phyloP scores from a whole-genome alignment of 2,329 filamentous ascomycete genomes.

The Mycogone perniciosa region DNA sequence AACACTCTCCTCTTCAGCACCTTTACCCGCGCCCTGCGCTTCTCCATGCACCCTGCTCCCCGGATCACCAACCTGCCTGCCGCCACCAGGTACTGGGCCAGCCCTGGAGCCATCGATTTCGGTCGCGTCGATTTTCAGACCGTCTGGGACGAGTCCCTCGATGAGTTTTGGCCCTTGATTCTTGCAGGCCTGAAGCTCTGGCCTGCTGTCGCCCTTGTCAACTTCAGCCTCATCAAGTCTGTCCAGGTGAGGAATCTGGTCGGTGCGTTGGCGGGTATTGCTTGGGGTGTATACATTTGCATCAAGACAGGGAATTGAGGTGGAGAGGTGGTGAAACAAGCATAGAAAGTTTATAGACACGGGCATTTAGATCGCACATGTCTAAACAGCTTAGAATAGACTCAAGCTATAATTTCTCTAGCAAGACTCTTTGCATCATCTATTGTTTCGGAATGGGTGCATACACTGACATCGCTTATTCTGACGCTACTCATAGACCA shows the following conservation, averaged over 20 bases:
- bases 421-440: not conserved
- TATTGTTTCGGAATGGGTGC: too few relatives aligned
- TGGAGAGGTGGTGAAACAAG: not conserved
- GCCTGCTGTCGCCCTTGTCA: conserved; percentile 62
- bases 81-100: conserved; percentile 30
- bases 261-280: conserved; percentile 64
- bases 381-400: not conserved
- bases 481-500: not conserved
- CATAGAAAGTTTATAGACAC: not conserved
- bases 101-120: conserved; percentile 38
- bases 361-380: too few relatives aligned
- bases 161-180: conserved; percentile 60
- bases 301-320: conserved; percentile 41
- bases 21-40: conserved; percentile 51
- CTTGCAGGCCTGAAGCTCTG: conserved; percentile 63
- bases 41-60: conserved; percentile 39
- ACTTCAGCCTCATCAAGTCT: conserved; percentile 63
- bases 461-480: not conserved
- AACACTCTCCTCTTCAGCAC: conserved; percentile 61
- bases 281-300: conserved; percentile 71
- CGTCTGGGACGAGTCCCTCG: conserved; percentile 37
- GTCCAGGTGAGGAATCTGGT: conserved; percentile 64
- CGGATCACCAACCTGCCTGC: conserved; percentile 31
- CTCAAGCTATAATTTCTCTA: not conserved
- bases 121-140: conserved; percentile 36